Conservation (phyloP, 2,329 filamentous ascomycete species). For the Pestalotiopsis sp. region DNA sequence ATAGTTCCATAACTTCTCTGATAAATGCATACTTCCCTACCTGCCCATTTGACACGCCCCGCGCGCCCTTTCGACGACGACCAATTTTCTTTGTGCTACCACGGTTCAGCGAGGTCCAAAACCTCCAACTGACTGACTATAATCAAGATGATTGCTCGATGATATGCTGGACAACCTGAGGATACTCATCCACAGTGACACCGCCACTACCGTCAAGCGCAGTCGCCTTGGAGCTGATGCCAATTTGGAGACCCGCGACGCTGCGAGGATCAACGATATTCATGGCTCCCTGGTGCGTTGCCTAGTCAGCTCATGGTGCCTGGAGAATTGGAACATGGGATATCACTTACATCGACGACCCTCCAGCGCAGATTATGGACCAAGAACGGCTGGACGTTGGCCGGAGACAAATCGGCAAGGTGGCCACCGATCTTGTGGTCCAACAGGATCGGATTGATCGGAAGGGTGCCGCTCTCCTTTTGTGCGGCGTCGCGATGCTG, state of each 20-base stretch:
- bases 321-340: background rate
- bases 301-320: background rate
- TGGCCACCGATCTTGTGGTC: background rate
- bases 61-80: background rate
- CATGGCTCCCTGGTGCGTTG: background rate
- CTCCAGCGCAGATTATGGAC: background rate
- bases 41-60: background rate
- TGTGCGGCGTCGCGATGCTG: background rate
- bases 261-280: background rate
- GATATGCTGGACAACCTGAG: background rate
- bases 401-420: background rate
- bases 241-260: background rate
- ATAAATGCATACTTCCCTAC: background rate
- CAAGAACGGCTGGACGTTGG: background rate
- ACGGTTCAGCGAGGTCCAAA: too few species aligned
- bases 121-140: background rate
- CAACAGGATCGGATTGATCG: background rate
- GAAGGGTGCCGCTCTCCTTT: background rate
- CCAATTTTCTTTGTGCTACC: background rate
- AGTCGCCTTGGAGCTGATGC: background rate
- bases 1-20: background rate
- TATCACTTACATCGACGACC: background rate
- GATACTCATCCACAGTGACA: background rate
- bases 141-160: background rate
- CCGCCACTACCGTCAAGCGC: background rate